A percentile compares a stretch with the other conserved stretches of the same genome.
phyloP scores from a whole-genome alignment of 176 grass and related monocot genomes.

The Oryza coarctata region DNA sequence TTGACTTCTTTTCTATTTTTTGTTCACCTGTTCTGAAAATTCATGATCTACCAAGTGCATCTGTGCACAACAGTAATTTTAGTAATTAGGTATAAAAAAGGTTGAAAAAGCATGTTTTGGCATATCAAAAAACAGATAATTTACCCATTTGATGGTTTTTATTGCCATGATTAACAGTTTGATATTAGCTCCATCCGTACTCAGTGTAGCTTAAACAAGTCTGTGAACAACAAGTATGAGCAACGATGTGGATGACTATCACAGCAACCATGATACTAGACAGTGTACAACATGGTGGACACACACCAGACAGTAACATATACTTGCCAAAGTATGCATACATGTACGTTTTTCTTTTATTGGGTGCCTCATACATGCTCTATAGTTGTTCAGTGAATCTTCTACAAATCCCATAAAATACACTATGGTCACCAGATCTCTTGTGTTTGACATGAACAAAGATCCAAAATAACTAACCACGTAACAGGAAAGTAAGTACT shows the following conservation, averaged over 20 bases:
- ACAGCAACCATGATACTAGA: not conserved
- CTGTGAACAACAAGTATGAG: not conserved
- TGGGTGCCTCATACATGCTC: not conserved
- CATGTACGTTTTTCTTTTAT: not conserved
- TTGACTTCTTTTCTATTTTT: not conserved
- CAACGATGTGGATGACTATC: not conserved
- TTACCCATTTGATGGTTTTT: too few species aligned
- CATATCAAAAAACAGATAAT: too few species aligned
- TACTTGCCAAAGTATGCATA: not conserved
- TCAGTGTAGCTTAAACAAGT: not conserved
- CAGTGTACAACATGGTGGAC: not conserved
- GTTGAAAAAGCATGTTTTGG: too few species aligned
- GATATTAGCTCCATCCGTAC: not conserved
- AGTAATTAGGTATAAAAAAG: too few species aligned
- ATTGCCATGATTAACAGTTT: not conserved
- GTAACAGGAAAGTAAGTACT: not conserved
- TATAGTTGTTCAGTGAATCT: not conserved
- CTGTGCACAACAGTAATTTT: too few species aligned
- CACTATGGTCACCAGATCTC: not conserved
- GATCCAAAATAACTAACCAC: slow-evolving; percentile 9
- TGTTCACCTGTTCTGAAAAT: not conserved
- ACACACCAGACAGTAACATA: not conserved
- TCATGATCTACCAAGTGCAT: not conserved
- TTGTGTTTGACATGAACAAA: not conserved
- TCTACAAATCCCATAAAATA: not conserved